Conservation (phyloP, 1,284 basidiomycete species). For the Cystobasidiaceae sp. region DNA sequence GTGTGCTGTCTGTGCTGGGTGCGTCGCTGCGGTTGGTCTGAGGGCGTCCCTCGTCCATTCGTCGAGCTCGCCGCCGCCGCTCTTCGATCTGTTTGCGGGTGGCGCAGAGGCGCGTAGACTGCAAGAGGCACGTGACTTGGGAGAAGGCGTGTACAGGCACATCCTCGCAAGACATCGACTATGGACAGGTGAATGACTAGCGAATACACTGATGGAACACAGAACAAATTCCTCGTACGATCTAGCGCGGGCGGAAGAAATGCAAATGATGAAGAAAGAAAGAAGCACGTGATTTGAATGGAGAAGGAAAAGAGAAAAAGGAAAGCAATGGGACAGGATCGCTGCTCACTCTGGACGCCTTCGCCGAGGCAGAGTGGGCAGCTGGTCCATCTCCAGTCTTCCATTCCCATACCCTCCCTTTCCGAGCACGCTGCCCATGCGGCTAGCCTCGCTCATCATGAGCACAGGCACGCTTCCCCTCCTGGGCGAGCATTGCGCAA, state of each 20-base stretch:
- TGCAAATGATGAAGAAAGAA: not conserved
- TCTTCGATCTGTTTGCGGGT: not conserved
- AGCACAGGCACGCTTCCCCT: not conserved
- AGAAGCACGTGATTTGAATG: not conserved
- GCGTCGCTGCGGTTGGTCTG: too few relatives aligned
- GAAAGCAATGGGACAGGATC: not conserved
- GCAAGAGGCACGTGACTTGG: not conserved
- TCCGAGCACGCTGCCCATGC: not conserved
- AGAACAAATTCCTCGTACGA: too few relatives aligned
- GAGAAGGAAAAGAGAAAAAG: not conserved
- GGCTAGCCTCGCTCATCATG: not conserved
- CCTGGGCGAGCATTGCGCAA: too few relatives aligned
- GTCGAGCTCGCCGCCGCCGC: not conserved
- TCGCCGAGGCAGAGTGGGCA: too few relatives aligned
- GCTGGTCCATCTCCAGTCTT: too few relatives aligned
- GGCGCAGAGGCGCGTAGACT: not conserved
- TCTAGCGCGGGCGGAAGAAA: too few relatives aligned
- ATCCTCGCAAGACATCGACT: not conserved
- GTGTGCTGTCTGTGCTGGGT: too few relatives aligned
- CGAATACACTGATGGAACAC: too few relatives aligned
- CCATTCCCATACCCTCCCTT: too few relatives aligned
- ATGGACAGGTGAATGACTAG: too few relatives aligned
- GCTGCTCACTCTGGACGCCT: too few relatives aligned
- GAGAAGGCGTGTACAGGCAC: too few relatives aligned
- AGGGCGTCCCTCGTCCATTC: not conserved